Evolutionary conservation across 148 eudicot species (phyloP).

Genomic region (Rhododendron ovatum): DNA sequence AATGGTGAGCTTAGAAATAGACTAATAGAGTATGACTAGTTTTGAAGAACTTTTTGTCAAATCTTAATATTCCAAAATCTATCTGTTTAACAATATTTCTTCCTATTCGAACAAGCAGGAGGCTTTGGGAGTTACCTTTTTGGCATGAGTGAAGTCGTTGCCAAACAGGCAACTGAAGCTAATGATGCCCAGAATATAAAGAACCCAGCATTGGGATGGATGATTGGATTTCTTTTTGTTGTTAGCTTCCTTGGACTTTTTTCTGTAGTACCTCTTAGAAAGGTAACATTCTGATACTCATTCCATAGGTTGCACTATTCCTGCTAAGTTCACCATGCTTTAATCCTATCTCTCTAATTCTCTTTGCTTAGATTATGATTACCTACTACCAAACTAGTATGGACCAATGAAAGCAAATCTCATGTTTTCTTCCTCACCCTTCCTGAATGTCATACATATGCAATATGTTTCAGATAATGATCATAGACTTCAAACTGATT

Average conservation of each 20-base stretch:
- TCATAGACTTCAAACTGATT: conserved; percentile 73
- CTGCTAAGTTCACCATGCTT: background rate
- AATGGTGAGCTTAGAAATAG: background rate
- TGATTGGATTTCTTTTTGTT: conserved; percentile 77
- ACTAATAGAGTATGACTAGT: background rate
- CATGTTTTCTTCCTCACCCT: background rate
- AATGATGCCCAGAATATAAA: conserved; percentile 38
- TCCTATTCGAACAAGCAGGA: conserved; percentile 38
- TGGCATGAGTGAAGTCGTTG: conserved; percentile 68
- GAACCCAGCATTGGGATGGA: conserved; percentile 58
- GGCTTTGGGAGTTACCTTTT: conserved; percentile 89
- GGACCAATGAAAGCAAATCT: background rate
- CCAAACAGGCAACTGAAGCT: conserved; percentile 48
- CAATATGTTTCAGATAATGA: conserved; percentile 61
- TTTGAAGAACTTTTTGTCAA: background rate
- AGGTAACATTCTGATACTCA: conserved; percentile 38
- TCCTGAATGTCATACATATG: background rate
- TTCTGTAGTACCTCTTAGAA: conserved; percentile 78
- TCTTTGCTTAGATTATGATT: background rate
- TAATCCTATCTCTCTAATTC: background rate
- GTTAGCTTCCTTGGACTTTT: conserved; percentile 90
- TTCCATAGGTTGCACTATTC: background rate
- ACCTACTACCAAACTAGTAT: background rate
- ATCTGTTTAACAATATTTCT: background rate
- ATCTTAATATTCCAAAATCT: background rate